Conservation (phyloP, 2,329 filamentous ascomycete genomes). For the Chaetomiaceae sp. region DNA sequence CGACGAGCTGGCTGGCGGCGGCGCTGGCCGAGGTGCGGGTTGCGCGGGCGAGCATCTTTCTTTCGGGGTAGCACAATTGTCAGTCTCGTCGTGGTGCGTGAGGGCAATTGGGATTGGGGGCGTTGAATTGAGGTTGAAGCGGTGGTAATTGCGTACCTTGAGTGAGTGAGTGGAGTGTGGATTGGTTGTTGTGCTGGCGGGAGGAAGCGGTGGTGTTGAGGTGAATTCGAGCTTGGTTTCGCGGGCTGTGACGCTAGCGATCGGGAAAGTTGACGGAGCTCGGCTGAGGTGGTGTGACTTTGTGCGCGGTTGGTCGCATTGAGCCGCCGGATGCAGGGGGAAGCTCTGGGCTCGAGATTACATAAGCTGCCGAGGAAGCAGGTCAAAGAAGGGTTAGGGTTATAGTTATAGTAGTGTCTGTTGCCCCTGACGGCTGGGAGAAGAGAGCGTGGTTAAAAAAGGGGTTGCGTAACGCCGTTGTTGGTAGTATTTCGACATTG, state of each 20-base stretch:
- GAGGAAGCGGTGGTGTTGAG: constrained; percentile 4
- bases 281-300: constrained; percentile 26
- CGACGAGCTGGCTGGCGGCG: constrained; percentile 46
- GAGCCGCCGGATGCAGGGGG: constrained; percentile 8
- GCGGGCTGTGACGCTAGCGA: constrained; percentile 19
- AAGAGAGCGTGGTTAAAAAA: no score
- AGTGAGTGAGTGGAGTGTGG: constrained; percentile 10
- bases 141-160: constrained; percentile 12
- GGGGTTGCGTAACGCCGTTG: no score
- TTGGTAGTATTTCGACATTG: no score
- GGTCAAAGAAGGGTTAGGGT: neutral
- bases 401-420: no score
- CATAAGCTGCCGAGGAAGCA: neutral
- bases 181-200: neutral
- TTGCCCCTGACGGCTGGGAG: no score
- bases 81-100: neutral
- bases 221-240: constrained; percentile 14
- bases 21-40: constrained; percentile 43
- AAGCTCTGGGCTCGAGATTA: no score
- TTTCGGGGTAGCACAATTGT: neutral
- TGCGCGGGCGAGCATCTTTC: constrained; percentile 77
- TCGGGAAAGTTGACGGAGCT: constrained; percentile 18
- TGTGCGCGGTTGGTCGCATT: constrained; percentile 11
- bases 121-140: neutral
- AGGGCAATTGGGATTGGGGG: neutral